Conservation (phyloP, 108 stramenopile species). For the Nannochloropsis salina region DNA sequence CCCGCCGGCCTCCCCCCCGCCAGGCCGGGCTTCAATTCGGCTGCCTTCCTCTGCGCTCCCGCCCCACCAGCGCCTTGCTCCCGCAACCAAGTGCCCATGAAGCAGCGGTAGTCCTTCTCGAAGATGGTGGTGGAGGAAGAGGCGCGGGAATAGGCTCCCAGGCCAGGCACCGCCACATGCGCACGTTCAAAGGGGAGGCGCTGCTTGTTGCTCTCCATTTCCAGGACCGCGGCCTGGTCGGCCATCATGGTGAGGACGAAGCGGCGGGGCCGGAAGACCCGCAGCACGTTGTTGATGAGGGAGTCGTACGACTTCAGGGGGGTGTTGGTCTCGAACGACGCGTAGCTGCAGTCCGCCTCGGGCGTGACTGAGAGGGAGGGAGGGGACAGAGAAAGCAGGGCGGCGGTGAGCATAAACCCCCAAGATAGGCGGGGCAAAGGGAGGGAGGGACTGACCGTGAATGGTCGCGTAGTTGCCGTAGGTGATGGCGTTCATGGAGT, state of each 20-base stretch:
- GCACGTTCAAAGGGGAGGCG: not conserved
- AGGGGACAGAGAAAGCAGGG: not conserved
- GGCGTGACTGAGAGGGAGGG: slow-evolving; percentile 73
- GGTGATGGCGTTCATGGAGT: slow-evolving; percentile 92
- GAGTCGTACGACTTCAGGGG: slow-evolving; percentile 72
- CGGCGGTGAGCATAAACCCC: not conserved
- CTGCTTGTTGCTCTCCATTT: slow-evolving; percentile 64
- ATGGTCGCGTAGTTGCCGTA: slow-evolving; percentile 96
- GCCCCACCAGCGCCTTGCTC: not conserved
- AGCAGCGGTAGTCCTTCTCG: not conserved
- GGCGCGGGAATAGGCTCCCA: not conserved
- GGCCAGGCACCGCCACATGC: not conserved
- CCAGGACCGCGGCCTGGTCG: slow-evolving; percentile 82
- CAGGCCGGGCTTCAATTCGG: not conserved
- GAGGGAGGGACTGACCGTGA: slow-evolving; percentile 55
- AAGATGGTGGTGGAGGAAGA: slow-evolving; percentile 12
- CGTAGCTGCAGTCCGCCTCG: slow-evolving; percentile 88
- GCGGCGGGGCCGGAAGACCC: slow-evolving; percentile 87
- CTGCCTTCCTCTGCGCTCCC: not conserved
- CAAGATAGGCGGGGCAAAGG: not conserved
- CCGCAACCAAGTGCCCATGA: not conserved
- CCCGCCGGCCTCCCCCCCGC: not conserved
- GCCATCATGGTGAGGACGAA: slow-evolving; percentile 98
- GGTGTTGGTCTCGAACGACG: slow-evolving; percentile 97
- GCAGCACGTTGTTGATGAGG: slow-evolving; percentile 86